Evolutionary conservation across 306 rosid species (phyloP).

Genomic region (Begonia loranthoides): DNA sequence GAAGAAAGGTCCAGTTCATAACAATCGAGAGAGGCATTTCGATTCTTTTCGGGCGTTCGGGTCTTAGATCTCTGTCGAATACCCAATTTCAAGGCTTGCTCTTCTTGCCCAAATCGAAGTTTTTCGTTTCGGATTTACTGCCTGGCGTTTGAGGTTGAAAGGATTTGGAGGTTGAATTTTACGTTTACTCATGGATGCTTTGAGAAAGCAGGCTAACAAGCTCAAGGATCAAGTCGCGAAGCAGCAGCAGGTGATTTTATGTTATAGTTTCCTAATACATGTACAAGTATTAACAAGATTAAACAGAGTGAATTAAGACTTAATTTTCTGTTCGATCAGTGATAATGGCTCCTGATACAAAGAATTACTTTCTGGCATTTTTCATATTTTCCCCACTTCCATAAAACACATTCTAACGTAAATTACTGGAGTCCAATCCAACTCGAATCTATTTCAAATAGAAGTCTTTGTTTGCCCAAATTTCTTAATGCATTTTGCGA

Average conservation of each 20-base stretch:
- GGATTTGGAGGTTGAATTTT: constrained; percentile 1
- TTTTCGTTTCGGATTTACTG: too few relatives aligned
- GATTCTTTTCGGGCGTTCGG: neutral
- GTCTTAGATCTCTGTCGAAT: neutral
- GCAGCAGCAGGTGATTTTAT: constrained; percentile 55
- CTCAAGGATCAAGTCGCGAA: constrained; percentile 84
- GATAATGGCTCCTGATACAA: too few relatives aligned
- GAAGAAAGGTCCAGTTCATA: neutral
- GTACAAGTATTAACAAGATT: too few relatives aligned
- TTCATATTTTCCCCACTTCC: too few relatives aligned
- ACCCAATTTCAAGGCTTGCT: neutral
- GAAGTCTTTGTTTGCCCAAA: too few relatives aligned
- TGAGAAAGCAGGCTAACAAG: constrained; percentile 83
- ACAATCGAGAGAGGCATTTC: neutral
- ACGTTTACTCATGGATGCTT: constrained; percentile 51
- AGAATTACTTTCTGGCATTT: too few relatives aligned
- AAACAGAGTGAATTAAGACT: neutral
- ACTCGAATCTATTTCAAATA: too few relatives aligned
- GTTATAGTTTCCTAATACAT: too few relatives aligned
- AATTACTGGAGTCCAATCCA: too few relatives aligned
- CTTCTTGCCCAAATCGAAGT: neutral
- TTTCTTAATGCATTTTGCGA: too few relatives aligned
- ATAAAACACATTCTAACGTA: too few relatives aligned
- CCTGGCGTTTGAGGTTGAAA: neutral
- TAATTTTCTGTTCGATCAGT: neutral